phyloP scores from a whole-genome alignment of 495 filamentous ascomycete genomes.

The Pseudoneurospora amorphoporcata region DNA sequence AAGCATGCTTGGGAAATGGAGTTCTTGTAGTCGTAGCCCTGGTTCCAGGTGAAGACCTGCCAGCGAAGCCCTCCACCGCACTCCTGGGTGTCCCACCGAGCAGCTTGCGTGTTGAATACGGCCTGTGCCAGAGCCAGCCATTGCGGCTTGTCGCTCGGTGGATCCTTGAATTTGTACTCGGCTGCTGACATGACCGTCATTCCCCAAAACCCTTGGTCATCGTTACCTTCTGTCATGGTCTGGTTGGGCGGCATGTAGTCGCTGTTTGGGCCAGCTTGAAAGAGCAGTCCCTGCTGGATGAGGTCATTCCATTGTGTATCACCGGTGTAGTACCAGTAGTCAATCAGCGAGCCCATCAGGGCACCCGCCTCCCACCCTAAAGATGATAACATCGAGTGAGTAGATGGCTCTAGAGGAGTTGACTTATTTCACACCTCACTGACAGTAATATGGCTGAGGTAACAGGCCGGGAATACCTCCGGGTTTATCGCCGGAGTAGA shows the following conservation, averaged over 20 bases:
- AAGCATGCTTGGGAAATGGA: constrained; percentile 59
- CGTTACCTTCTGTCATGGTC: constrained; percentile 52
- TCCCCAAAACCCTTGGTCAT: constrained; percentile 61
- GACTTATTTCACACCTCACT: neutral
- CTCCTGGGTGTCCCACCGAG: constrained; percentile 52
- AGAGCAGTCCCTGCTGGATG: constrained; percentile 45
- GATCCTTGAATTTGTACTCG: constrained; percentile 52
- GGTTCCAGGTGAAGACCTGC: constrained; percentile 76
- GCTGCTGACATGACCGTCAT: constrained; percentile 57
- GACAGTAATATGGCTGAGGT: constrained; percentile 35
- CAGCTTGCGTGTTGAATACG: constrained; percentile 64
- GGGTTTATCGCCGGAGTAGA: constrained; percentile 55
- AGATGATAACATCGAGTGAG: constrained; percentile 6
- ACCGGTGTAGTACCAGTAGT: constrained; percentile 58
- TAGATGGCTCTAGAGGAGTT: neutral
- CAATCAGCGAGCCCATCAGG: constrained; percentile 53
- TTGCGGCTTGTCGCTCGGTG: constrained; percentile 46
- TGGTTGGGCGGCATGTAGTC: constrained; percentile 60
- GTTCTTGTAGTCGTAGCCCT: constrained; percentile 71
- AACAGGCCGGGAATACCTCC: constrained; percentile 39
- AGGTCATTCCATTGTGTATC: constrained; percentile 50
- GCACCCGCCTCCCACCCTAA: constrained; percentile 74
- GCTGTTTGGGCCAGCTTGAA: constrained; percentile 46
- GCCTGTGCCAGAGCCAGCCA: constrained; percentile 75
- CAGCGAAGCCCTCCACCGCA: constrained; percentile 73